Percentiles rank a stretch among this genome's conserved stretches.
phyloP scores from a whole-genome alignment of 2,329 filamentous ascomycete species.

The Sporothrix inflata region DNA sequence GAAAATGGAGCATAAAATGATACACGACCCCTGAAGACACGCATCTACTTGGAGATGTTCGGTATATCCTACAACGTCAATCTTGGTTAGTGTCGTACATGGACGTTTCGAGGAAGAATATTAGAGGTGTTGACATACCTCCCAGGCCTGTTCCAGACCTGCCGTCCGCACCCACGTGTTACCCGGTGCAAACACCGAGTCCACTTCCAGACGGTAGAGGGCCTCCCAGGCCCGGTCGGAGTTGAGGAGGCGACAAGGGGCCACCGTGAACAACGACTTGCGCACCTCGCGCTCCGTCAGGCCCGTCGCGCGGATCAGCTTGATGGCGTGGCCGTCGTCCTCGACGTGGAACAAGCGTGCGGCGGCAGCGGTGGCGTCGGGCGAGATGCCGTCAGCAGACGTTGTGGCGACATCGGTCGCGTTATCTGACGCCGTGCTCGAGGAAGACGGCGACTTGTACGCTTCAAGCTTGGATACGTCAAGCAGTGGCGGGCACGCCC shows the following conservation, averaged over 20 bases:
- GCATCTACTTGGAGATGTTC: background rate
- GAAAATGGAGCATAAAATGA: background rate
- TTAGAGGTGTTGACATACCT: constrained; percentile 38
- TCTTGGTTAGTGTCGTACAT: too few species aligned
- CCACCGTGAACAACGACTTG: constrained; percentile 44
- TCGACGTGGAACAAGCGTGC: constrained; percentile 51
- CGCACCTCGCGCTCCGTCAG: constrained; percentile 56
- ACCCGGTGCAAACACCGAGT: constrained; percentile 59
- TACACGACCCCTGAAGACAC: background rate
- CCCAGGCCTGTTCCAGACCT: constrained; percentile 70
- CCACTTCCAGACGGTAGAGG: constrained; percentile 63
- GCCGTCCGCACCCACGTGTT: constrained; percentile 62
- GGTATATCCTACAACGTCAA: background rate
- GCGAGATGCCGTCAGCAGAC: constrained; percentile 50
- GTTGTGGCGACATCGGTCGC: background rate
- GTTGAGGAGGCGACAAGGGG: constrained; percentile 56
- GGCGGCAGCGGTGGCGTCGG: constrained; percentile 48
- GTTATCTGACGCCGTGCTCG: background rate
- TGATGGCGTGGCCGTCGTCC: constrained; percentile 83
- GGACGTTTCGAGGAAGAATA: too few species aligned
- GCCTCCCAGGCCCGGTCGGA: constrained; percentile 62
- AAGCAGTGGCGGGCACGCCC: constrained; percentile 62
- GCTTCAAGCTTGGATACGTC: constrained; percentile 42
- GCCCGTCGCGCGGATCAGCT: constrained; percentile 71
- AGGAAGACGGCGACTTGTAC: constrained; percentile 17